Evolutionary conservation across 192 early-diverging fungal species (phyloP).

Genomic region (Coemansia sp.): DNA sequence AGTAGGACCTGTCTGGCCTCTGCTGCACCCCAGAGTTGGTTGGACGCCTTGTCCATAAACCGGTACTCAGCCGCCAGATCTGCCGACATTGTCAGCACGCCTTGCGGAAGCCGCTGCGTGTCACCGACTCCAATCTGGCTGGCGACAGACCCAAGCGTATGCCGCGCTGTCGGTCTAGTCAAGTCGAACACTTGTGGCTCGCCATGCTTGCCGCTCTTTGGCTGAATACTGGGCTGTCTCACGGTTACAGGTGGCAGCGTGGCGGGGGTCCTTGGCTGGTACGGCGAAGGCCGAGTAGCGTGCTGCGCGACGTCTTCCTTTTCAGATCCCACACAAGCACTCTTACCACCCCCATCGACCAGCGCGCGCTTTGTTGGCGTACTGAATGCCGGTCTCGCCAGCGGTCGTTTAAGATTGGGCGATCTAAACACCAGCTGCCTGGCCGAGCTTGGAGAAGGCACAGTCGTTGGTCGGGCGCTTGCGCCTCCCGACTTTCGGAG

Average conservation of each 20-base stretch:
- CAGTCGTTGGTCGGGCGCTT: neutral
- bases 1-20: constrained; percentile 29
- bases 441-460: neutral
- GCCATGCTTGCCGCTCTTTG: neutral
- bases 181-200: constrained; percentile 5
- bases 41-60: neutral
- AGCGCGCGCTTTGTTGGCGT: constrained; percentile 42
- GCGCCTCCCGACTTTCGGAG: neutral
- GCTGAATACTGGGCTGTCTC: neutral
- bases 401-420: constrained; percentile 26
- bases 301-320: neutral
- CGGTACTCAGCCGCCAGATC: constrained; percentile 9
- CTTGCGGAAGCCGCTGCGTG: constrained; percentile 12
- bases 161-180: neutral
- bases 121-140: neutral
- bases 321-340: neutral
- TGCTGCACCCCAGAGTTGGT: constrained; percentile 28
- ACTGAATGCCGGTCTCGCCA: constrained; percentile 20
- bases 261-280: constrained; percentile 14
- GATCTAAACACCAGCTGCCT: constrained; percentile 30
- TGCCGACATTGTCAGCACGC: constrained; percentile 22
- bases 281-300: constrained; percentile 16
- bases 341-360: neutral
- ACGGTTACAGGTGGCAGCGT: constrained; percentile 25
- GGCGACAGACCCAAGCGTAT: constrained; percentile 5